Base-by-base conservation (phyloP, 345 rosid genomes). In the Turnera subulata region DNA sequence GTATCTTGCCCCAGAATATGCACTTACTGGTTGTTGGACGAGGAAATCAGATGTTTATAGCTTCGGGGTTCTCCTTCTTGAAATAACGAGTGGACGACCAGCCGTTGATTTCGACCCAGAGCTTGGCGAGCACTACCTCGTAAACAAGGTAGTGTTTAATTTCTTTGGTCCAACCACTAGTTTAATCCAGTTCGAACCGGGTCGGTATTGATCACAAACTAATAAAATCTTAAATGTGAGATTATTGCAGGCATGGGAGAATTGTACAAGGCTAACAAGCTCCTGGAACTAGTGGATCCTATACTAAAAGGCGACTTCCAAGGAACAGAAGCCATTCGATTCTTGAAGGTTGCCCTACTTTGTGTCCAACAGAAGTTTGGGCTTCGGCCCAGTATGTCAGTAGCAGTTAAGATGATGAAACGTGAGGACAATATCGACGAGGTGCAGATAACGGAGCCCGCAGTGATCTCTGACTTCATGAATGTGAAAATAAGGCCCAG, bases 1-100 rank as follows among this genome's bases (percentile, higher is more conserved):
- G 0, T 73, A 73, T 58, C 63, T 79, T 14, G 78, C 80, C 22
- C 84, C 84, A 5, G 76, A 78, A 35, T 73, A 75, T 7, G 80
- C 80, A 0, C 11, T 70, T 0, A 73, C 53, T 2, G 80, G 78
- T 13, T 68, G 15, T 7, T 18, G 75, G 43, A 66, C 80, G 1
- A 45, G 80, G 37, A 79, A 79, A 62, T 55, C 73, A 9, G 84
- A 76, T 13, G 65, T 79, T 1, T 76, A 76, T 48, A 76, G 80
- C 14, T 76, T 67, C 10, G 78, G 83, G 33, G 76, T 76, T 0
- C 33, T 76, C 1, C 68, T 76, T 8, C 61, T 79, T 6, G 81
- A 73, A 32, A 73, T 79, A 18, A 57, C 71, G 1, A 68, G 69
- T 19, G 77, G 84, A 18, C 52, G 71, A 46, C 64, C 72, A 5